Conservation (phyloP, 148 eudicot species). For the Spergularia bocconei region DNA sequence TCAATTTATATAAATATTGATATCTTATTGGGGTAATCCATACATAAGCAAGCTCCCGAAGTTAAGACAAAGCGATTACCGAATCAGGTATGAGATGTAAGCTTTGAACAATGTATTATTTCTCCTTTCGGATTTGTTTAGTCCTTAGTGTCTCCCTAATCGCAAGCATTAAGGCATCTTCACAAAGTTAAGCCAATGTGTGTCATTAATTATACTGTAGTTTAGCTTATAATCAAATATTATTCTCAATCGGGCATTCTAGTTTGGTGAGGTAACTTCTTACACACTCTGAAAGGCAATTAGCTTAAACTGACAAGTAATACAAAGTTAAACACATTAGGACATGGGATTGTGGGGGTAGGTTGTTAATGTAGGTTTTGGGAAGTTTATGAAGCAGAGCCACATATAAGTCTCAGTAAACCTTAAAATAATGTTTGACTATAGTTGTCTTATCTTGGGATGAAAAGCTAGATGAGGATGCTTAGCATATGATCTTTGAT, state of each 20-base stretch:
- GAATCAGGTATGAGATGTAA: conserved; percentile 23
- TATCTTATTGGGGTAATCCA: conserved; percentile 20
- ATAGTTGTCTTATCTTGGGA: conserved; percentile 28
- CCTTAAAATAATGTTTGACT: conserved; percentile 19
- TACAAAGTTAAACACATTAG: conserved; percentile 17
- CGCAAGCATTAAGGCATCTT: conserved; percentile 16
- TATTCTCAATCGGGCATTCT: conserved; percentile 16
- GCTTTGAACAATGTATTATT: conserved; percentile 15
- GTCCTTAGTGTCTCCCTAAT: conserved; percentile 22
- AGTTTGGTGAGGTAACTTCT: conserved; percentile 7
- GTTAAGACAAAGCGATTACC: conserved; percentile 20
- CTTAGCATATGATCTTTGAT: conserved; percentile 28
- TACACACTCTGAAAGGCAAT: conserved; percentile 11
- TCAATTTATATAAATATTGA: conserved; percentile 2
- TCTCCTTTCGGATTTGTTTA: conserved; percentile 13
- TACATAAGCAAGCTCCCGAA: conserved; percentile 23
- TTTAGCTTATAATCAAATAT: not conserved
- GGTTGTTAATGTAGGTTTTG: conserved; percentile 8
- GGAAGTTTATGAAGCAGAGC: not conserved
- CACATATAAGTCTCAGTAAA: conserved; percentile 23
- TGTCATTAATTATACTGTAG: conserved; percentile 10
- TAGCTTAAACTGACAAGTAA: conserved; percentile 5
- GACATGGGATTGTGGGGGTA: conserved; percentile 7
- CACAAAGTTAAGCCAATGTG: not conserved
- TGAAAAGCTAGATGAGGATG: conserved; percentile 17